Evolutionary conservation across 2,329 filamentous ascomycete genomes (phyloP).

Genomic region (Zymoseptoria tritici): DNA sequence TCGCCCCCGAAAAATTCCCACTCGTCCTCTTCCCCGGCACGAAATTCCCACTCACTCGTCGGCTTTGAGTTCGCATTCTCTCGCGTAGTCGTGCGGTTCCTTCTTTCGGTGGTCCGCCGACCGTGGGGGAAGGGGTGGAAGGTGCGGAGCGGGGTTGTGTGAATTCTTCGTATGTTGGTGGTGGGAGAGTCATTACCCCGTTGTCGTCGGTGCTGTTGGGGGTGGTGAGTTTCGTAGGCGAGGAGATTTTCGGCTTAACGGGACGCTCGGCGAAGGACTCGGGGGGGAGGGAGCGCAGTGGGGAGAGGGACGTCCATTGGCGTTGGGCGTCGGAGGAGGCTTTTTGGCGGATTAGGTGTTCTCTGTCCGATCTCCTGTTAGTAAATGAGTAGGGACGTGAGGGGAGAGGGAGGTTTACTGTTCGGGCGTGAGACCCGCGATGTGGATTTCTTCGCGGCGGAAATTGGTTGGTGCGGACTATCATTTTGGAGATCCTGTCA

Average conservation of each 20-base stretch:
- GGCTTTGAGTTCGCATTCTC: neutral
- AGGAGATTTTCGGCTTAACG: neutral
- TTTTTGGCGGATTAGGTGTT: slow-evolving; percentile 27
- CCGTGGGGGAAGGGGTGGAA: neutral
- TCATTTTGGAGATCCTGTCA: too few relatives aligned
- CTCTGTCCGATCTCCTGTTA: slow-evolving; percentile 4
- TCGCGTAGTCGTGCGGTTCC: neutral
- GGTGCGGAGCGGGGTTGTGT: slow-evolving; percentile 23
- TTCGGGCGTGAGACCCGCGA: slow-evolving; percentile 24
- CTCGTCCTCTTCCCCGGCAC: neutral
- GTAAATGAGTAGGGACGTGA: neutral
- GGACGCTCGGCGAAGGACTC: slow-evolving; percentile 22
- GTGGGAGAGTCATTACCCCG: neutral
- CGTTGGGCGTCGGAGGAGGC: slow-evolving; percentile 22
- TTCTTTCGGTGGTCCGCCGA: neutral
- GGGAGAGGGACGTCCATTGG: slow-evolving; percentile 24
- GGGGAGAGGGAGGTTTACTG: slow-evolving; percentile 17
- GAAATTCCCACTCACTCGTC: neutral
- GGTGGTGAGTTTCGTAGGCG: neutral
- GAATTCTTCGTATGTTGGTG: slow-evolving; percentile 22
- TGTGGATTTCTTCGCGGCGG: slow-evolving; percentile 27
- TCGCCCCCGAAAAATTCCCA: neutral
- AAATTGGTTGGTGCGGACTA: slow-evolving; percentile 29
- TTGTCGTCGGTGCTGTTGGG: neutral
- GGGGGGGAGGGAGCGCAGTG: slow-evolving; percentile 25